Evolutionary conservation across 352 stramenopile genomes (phyloP).

Genomic region (Pseudoperonospora humuli): DNA sequence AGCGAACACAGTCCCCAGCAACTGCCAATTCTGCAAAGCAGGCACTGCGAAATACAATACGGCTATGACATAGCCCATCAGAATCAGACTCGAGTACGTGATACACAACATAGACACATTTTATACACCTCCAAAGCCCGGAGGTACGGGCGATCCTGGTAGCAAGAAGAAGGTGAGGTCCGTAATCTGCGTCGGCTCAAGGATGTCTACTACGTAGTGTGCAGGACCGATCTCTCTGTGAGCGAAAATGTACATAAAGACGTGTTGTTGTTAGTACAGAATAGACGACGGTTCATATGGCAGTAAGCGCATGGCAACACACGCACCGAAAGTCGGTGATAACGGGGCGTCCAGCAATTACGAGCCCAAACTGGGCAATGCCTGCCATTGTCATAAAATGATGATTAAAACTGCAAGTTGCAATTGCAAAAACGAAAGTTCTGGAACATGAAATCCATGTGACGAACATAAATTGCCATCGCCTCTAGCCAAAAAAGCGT

Average conservation of each 20-base stretch:
- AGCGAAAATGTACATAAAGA: background rate
- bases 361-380: slow-evolving; percentile 55
- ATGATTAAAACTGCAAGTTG: no score
- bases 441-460: background rate
- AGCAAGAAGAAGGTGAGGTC: slow-evolving; percentile 75
- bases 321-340: slow-evolving; percentile 53
- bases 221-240: slow-evolving; percentile 47
- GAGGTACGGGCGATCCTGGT: slow-evolving; percentile 48
- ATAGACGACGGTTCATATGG: no score
- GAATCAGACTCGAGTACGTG: background rate
- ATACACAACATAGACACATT: slow-evolving; percentile 2
- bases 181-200: slow-evolving; percentile 45
- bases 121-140: slow-evolving; percentile 39
- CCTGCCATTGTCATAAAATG: slow-evolving; percentile 11
- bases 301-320: background rate
- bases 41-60: slow-evolving; percentile 70
- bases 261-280: no score
- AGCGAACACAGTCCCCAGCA: slow-evolving; percentile 62
- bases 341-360: slow-evolving; percentile 55
- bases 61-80: slow-evolving; percentile 29
- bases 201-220: slow-evolving; percentile 59
- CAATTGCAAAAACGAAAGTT: background rate
- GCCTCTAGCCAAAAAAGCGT: no score
- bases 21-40: slow-evolving; percentile 58
- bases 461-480: no score